Conservation (phyloP, 257 asterid species). For the Scutellaria minor region DNA sequence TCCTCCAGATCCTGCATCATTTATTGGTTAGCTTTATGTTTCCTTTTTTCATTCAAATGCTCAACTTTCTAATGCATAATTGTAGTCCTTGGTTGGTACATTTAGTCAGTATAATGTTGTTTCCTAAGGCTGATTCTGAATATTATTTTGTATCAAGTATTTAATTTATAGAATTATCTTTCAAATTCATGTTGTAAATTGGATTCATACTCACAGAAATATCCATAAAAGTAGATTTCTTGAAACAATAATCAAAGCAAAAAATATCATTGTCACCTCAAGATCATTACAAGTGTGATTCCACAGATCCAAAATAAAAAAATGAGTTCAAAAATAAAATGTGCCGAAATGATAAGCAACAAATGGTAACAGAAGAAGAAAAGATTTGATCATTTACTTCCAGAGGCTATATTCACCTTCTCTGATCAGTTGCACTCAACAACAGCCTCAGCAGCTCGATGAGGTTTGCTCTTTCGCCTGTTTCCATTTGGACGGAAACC, state of each 20-base stretch:
- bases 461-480: slow-evolving; percentile 64
- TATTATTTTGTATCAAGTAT: no score
- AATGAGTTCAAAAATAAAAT: slow-evolving; percentile 13
- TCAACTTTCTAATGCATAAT: no score
- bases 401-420: slow-evolving; percentile 5
- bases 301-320: neutral
- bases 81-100: no score
- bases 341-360: slow-evolving; percentile 27
- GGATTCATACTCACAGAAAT: neutral
- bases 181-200: neutral
- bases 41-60: neutral
- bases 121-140: no score
- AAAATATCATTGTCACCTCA: slow-evolving; percentile 10
- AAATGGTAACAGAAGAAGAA: slow-evolving; percentile 29
- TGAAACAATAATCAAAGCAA: slow-evolving; percentile 15
- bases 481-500: slow-evolving; percentile 48
- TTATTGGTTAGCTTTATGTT: slow-evolving; percentile 5
- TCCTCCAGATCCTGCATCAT: slow-evolving; percentile 35
- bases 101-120: no score
- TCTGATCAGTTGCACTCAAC: slow-evolving; percentile 53
- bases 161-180: no score
- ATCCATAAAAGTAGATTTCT: slow-evolving; percentile 5
- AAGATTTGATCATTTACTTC: neutral
- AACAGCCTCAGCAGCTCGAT: slow-evolving; percentile 70
- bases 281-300: slow-evolving; percentile 7